Evolutionary conservation across 2,329 filamentous ascomycete genomes (phyloP), one percentile per base, ranked within the genome.

Genomic region (Ophiocordyceps camponoti-leonardi): DNA sequence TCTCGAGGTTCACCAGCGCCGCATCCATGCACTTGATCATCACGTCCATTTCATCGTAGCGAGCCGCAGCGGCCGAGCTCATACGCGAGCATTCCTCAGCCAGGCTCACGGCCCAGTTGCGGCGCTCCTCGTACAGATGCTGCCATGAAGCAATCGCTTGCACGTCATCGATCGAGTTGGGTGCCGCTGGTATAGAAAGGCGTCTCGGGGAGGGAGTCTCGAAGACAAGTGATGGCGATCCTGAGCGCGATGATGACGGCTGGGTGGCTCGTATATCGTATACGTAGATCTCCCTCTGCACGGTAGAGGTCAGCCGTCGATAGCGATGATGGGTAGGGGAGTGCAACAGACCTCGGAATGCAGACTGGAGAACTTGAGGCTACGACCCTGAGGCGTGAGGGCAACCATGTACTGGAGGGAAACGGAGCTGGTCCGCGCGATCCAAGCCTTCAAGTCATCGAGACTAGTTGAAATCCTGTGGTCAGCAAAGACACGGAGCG

Each of bases 91-190:
- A 90, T 52, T 81, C 79, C 23, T 81, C 76, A 7, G 82, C 72
- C 31, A 93, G 65, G 37, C 70, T 71, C 45, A 80, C 65, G 0
- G 87, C 83, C 92, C 92, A 98, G 52, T 74, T 72, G 54, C 81
- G 78, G 48, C 92, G 80, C 48, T 80, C 74, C 60, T 81, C 82
- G 68, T 92, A 95, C 20, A 96, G 70, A 41, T 80, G 77, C 59
- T 86, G 84, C 90, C 92, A 98, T 75, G 87, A 81, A 55, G 81
- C 72, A 46, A 95, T 70, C 50, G 87, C 81, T 49, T 82, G 85
- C 49, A 86, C 80, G 56, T 88, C 79, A 41, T 81, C 72, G 53
- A 94, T 82, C 40, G 79, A 82, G 61, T 94, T 87, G n/a, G 92
- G 92, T 28, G 86, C 79, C 47, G 70, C 68, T 50, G 81, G 76